Evolutionary conservation across 108 stramenopile genomes (phyloP).

Genomic region (Schizochytrium sp.): DNA sequence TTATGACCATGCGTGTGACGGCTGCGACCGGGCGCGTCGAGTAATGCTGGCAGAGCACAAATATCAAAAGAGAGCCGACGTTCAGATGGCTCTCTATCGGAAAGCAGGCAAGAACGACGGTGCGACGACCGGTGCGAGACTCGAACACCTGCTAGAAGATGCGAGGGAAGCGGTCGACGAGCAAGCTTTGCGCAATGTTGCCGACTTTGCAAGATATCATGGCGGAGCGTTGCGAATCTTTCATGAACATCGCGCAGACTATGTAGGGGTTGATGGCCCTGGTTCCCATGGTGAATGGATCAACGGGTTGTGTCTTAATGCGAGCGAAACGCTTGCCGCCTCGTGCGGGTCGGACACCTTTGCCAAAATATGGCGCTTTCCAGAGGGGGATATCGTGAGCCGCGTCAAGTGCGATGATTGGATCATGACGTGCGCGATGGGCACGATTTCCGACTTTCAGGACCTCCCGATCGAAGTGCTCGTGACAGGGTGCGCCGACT

Average conservation of each 20-base stretch:
- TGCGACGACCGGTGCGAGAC: background rate
- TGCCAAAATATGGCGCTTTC: background rate
- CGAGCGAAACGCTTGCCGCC: background rate
- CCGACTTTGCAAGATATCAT: background rate
- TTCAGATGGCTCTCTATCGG: background rate
- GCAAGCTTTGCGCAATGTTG: background rate
- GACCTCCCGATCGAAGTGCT: background rate
- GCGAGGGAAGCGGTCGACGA: background rate
- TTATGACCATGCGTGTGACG: background rate
- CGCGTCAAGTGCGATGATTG: slow-evolving; percentile 1
- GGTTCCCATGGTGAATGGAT: background rate
- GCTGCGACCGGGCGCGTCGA: background rate
- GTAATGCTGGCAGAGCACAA: background rate
- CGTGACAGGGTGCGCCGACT: background rate
- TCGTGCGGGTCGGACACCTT: background rate
- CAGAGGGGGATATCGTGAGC: background rate
- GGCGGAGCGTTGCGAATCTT: background rate
- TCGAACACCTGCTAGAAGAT: background rate
- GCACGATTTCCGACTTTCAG: background rate
- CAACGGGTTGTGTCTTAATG: background rate
- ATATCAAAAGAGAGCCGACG: background rate
- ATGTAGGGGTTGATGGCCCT: background rate
- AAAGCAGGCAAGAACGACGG: background rate
- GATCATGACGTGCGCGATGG: background rate
- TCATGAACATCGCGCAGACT: background rate